Percentiles rank a stretch among this genome's conserved stretches.
Evolutionary conservation across 2,329 filamentous ascomycete genomes (phyloP).

Genomic region (Macrophomina pseudophaseolina): DNA sequence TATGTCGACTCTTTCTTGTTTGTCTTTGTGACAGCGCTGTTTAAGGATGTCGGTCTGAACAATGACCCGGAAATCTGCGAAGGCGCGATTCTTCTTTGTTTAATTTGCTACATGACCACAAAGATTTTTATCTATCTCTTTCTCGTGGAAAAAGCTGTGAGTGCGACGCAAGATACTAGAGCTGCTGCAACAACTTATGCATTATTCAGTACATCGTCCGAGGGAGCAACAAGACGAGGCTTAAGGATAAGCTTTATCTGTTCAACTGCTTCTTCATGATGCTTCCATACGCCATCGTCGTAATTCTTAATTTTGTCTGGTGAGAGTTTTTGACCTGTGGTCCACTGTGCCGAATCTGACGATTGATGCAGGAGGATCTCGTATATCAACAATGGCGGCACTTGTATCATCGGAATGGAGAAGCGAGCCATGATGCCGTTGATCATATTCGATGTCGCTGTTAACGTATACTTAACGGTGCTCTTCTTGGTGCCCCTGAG

Average conservation of each 20-base stretch:
- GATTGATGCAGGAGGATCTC: slow-evolving; percentile 4
- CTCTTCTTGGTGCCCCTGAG: slow-evolving; percentile 67
- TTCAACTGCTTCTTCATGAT: neutral
- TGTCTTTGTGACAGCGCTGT: slow-evolving; percentile 12
- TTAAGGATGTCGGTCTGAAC: slow-evolving; percentile 15
- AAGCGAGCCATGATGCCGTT: slow-evolving; percentile 64
- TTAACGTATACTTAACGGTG: slow-evolving; percentile 67
- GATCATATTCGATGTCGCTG: slow-evolving; percentile 64
- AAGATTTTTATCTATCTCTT: slow-evolving; percentile 11
- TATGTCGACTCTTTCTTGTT: slow-evolving; percentile 17
- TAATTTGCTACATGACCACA: slow-evolving; percentile 8
- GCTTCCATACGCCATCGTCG: slow-evolving; percentile 1
- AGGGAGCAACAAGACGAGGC: neutral
- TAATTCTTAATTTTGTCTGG: slow-evolving; percentile 17
- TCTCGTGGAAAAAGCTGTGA: slow-evolving; percentile 14
- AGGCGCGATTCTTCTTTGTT: slow-evolving; percentile 8
- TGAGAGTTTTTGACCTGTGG: neutral
- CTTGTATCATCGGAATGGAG: slow-evolving; percentile 67
- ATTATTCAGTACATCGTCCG: slow-evolving; percentile 8
- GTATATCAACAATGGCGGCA: neutral
- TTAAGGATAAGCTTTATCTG: neutral
- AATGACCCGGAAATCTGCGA: neutral
- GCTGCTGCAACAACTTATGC: too few relatives aligned
- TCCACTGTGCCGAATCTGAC: too few relatives aligned
- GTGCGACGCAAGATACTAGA: neutral